phyloP scores from a whole-genome alignment of 2,329 filamentous ascomycete genomes.

The Gyromitra esculenta region DNA sequence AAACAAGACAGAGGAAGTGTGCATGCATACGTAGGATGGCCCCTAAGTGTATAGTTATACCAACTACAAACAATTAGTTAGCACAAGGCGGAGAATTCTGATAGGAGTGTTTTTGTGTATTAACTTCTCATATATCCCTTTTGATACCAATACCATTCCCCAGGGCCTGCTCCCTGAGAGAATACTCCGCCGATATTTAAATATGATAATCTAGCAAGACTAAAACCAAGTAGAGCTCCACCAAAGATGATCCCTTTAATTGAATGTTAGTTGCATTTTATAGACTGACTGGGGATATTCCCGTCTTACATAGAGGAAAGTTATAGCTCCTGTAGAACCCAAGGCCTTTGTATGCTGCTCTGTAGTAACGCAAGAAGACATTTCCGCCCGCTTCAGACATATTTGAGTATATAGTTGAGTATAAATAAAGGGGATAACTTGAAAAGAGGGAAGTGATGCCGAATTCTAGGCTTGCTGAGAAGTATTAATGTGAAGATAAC shows the following conservation, averaged over 20 bases:
- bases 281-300: not conserved
- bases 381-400: slow-evolving; percentile 11
- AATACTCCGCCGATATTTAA: slow-evolving; percentile 62
- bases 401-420: not conserved
- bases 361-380: slow-evolving; percentile 11
- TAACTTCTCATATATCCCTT: slow-evolving; percentile 20
- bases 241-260: slow-evolving; percentile 61
- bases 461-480: not conserved
- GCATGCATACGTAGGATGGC: slow-evolving; percentile 60
- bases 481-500: not conserved
- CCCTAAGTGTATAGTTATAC: slow-evolving; percentile 64
- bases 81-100: not conserved
- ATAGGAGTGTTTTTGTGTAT: slow-evolving; percentile 59
- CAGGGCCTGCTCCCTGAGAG: slow-evolving; percentile 59
- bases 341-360: slow-evolving; percentile 58
- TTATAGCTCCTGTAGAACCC: slow-evolving; percentile 70
- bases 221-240: slow-evolving; percentile 64
- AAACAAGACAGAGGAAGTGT: not conserved
- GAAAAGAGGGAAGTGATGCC: not conserved
- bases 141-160: slow-evolving; percentile 63
- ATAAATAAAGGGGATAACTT: not conserved
- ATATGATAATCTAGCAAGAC: slow-evolving; percentile 64
- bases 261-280: not conserved
- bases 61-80: slow-evolving; percentile 58
- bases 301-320: slow-evolving; percentile 65